Evolutionary conservation across 371 early-diverging fungal species (phyloP), one percentile per base, ranked within the genome.

Genomic region (Zancudomyces culisetae): DNA sequence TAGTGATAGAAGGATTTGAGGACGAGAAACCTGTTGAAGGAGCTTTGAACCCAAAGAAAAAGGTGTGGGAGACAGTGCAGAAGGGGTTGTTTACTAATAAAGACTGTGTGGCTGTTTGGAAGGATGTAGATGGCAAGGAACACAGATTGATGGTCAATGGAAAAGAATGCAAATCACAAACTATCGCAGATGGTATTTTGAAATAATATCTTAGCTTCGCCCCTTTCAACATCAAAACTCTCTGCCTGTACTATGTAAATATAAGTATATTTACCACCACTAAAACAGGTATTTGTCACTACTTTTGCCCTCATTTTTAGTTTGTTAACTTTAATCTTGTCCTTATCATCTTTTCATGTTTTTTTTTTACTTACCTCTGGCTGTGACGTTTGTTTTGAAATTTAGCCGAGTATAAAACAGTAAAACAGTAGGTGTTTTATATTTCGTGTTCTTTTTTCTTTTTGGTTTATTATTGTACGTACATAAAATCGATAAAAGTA

Each of bases 61-160:
- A 96, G 76, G 81, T 92, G 57, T 94, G 78, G 73, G 96, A 96
- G 63, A 80, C 89, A 26, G 79, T 96, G 45, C 93, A 93, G 73
- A 90, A 92, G 30, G 89, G 86, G 26, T 76, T 94, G 51, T 74
- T 77, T 47, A 91, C 93, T 35, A 73, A 82, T 30, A 80, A 81
- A 26, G 77, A 83, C 49, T 66, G 74, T 48, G 72, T 80, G 49
- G 96, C 94, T 46, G 73, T 71, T 56, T 85, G 79, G 78, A 71
- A 71, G 71, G 62, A 79, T 62, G 62, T 74, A 60, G 47, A 73
- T 55, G 71, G 76, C 66, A 64, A 57, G 53, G 53, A 79, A 64
- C 78, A 78, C 56, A 59, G 70, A 52, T 59, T 78, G 49, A 51
- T 65, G 42, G 66, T 65, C 23, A 29, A 43, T 27, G 68, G 67